These are phyloP conservation scores for Gossypium rotundifolium DNA, from an alignment of 345 rosid genomes.

Conservation along the genomic window DNA sequence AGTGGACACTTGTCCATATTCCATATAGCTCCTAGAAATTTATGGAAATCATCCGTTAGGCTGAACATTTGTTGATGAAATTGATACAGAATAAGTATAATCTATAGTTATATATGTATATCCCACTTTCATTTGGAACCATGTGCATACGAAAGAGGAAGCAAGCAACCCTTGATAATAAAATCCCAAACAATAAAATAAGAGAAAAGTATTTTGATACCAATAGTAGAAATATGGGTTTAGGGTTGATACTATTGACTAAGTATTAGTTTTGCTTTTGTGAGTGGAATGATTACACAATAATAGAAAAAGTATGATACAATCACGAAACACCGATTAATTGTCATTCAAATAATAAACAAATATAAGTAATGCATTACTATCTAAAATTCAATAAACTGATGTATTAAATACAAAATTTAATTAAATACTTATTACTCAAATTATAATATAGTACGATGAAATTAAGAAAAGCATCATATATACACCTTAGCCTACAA, in stretches of 20 bases:
- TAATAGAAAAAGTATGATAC: slow-evolving; percentile 16
- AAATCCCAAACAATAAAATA: slow-evolving; percentile 4
- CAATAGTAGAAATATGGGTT: no score
- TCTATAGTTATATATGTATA: not conserved
- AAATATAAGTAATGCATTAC: not conserved
- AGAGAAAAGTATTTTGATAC: not conserved
- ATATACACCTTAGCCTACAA: not conserved
- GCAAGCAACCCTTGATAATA: not conserved
- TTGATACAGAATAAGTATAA: not conserved
- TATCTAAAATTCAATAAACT: no score
- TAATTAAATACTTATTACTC: not conserved
- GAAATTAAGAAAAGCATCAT: no score
- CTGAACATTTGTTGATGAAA: not conserved
- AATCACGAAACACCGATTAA: not conserved
- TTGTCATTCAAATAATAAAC: not conserved
- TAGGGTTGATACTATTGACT: no score
- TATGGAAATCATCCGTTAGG: not conserved
- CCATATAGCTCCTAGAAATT: not conserved
- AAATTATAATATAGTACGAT: no score
- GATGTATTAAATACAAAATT: no score
- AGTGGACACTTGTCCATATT: not conserved
- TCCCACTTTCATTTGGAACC: slow-evolving; percentile 14
- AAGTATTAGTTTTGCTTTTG: slow-evolving; percentile 8
- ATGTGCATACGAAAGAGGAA: not conserved
- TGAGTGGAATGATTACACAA: slow-evolving; percentile 18